Conservation (phyloP, 2,329 filamentous ascomycete species). For the Lachnellula subtilissima region DNA sequence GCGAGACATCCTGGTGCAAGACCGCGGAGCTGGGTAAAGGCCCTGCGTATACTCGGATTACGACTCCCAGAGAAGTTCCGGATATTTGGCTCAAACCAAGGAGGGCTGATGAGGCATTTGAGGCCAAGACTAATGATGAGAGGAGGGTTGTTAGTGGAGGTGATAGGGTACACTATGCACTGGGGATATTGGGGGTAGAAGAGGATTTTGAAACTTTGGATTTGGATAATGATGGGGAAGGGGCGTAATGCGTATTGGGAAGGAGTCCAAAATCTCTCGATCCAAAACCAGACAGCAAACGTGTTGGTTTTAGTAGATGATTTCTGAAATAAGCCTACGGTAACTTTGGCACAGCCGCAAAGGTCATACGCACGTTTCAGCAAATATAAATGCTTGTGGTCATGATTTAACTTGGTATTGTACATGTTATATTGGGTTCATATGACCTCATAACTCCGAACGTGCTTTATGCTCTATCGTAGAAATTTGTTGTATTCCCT, state of each 20-base stretch:
- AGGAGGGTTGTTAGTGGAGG: conserved; percentile 53
- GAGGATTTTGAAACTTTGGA: conserved; percentile 64
- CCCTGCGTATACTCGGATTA: conserved; percentile 61
- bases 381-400: neutral
- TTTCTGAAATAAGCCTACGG: too few species aligned
- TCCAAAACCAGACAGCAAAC: too few species aligned
- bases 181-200: conserved; percentile 75
- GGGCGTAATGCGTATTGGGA: neutral
- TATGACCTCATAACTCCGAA: conserved; percentile 2
- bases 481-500: conserved; percentile 3
- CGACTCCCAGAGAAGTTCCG: conserved; percentile 32
- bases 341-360: too few species aligned
- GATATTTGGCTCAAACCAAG: conserved; percentile 47
- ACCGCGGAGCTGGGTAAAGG: conserved; percentile 69
- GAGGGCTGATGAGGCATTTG: conserved; percentile 48
- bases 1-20: conserved; percentile 78
- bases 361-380: neutral
- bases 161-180: conserved; percentile 66
- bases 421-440: neutral
- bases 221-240: conserved; percentile 39
- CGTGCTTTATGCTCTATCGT: conserved; percentile 1
- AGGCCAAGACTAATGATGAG: conserved; percentile 41
- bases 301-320: too few species aligned
- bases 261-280: neutral
- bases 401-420: neutral